These are phyloP conservation scores for Cucurbitaria berberidis DNA, from an alignment of 2,329 filamentous ascomycete genomes.

Conservation along the genomic window DNA sequence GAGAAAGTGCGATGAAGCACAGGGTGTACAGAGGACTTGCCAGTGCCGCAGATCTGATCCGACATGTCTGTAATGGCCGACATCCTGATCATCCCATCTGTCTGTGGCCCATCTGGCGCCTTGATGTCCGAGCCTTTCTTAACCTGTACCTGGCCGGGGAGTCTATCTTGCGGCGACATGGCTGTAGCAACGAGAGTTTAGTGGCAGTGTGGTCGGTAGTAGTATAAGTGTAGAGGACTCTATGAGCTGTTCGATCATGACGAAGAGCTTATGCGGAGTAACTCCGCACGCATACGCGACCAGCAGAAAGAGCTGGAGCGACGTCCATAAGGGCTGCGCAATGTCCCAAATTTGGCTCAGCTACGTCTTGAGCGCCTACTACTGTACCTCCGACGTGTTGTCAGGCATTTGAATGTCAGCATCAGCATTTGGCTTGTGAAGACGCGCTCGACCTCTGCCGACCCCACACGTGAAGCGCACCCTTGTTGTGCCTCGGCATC, in stretches of 20 bases:
- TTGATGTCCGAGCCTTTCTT: conserved; percentile 39
- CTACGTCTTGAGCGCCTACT: background rate
- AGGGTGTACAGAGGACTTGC: conserved; percentile 51
- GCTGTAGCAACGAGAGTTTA: background rate
- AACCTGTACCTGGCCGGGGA: conserved; percentile 37
- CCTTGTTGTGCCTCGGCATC: conserved; percentile 35
- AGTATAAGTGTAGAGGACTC: background rate
- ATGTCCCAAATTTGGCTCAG: no score
- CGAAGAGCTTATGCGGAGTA: conserved; percentile 9
- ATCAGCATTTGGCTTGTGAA: conserved; percentile 20
- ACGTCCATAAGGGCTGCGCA: no score
- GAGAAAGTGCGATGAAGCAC: background rate
- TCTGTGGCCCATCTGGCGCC: conserved; percentile 53
- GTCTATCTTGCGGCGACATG: conserved; percentile 8
- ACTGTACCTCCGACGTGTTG: conserved; percentile 3
- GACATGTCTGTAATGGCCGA: conserved; percentile 68
- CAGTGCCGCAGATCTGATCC: conserved; percentile 70
- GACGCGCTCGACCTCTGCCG: conserved; percentile 3
- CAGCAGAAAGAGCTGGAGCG: background rate
- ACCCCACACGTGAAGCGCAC: conserved; percentile 13
- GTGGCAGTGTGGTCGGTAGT: background rate
- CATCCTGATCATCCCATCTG: conserved; percentile 58
- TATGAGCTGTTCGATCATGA: background rate
- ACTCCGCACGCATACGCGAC: conserved; percentile 10
- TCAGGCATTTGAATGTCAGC: conserved; percentile 18